phyloP scores from a whole-genome alignment of 2,329 filamentous ascomycete species.

The Chaetomium sp. region DNA sequence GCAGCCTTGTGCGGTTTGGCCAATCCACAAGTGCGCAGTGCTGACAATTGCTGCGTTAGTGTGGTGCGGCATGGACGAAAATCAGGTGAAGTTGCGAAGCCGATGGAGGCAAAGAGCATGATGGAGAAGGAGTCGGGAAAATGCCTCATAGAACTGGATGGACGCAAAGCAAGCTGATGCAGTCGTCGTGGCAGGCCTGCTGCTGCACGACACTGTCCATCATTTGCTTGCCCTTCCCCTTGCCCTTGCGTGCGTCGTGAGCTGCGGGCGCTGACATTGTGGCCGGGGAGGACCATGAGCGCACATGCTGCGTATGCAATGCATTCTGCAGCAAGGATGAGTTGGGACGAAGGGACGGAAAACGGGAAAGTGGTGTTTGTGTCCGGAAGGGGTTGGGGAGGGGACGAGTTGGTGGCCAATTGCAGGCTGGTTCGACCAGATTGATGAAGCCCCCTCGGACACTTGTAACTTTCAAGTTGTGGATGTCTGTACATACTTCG shows the following conservation, averaged over 20 bases:
- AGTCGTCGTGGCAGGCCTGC: conserved; percentile 14
- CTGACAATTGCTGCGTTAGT: conserved; percentile 15
- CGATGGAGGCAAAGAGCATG: neutral
- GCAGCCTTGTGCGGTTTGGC: neutral
- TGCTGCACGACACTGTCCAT: conserved; percentile 29
- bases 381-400: neutral
- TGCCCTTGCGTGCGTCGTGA: conserved; percentile 7
- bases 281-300: conserved; percentile 8
- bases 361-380: conserved; percentile 4
- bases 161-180: conserved; percentile 7
- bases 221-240: neutral
- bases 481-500: neutral
- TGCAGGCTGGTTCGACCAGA: neutral
- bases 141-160: conserved; percentile 29
- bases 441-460: neutral
- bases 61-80: conserved; percentile 14
- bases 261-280: neutral
- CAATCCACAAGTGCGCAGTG: conserved; percentile 13
- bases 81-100: neutral
- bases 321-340: conserved; percentile 22
- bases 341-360: conserved; percentile 12
- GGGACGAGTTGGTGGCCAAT: conserved; percentile 5
- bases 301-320: conserved; percentile 22
- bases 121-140: conserved; percentile 20
- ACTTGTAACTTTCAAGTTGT: neutral